Conservation (phyloP, 306 rosid genomes). For the Oxytropis ochrocephala region DNA sequence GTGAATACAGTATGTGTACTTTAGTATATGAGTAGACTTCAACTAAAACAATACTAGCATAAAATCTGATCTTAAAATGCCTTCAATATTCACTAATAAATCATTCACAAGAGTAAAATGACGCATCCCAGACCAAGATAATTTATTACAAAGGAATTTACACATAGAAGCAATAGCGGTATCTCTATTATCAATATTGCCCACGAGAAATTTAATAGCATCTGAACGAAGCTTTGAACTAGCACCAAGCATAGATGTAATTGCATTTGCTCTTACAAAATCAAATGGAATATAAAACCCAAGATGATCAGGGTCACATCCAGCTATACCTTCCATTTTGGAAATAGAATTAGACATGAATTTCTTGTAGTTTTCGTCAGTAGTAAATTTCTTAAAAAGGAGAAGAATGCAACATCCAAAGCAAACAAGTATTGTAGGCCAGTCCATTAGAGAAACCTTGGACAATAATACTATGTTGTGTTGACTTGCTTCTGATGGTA, state of each 20-base stretch:
- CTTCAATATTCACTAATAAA: neutral
- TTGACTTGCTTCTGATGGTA: no score
- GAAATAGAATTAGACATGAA: neutral
- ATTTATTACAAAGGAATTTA: neutral
- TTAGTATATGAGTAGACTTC: no score
- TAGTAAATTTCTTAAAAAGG: no score
- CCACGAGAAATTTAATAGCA: neutral
- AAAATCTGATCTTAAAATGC: no score
- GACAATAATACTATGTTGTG: no score
- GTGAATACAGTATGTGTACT: no score
- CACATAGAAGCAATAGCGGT: neutral
- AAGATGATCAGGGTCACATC: neutral
- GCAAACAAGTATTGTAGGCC: no score
- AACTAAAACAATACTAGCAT: no score
- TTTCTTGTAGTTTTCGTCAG: no score
- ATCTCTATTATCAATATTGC: no score
- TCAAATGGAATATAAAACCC: neutral
- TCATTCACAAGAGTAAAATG: neutral
- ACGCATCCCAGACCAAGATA: neutral
- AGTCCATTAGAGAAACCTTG: no score
- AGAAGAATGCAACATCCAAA: no score
- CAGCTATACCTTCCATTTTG: neutral
- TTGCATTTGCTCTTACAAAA: neutral
- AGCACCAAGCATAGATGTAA: neutral
- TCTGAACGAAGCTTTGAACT: neutral